Conservation (phyloP, 2,329 filamentous ascomycete genomes). For the Fusarium sp. region DNA sequence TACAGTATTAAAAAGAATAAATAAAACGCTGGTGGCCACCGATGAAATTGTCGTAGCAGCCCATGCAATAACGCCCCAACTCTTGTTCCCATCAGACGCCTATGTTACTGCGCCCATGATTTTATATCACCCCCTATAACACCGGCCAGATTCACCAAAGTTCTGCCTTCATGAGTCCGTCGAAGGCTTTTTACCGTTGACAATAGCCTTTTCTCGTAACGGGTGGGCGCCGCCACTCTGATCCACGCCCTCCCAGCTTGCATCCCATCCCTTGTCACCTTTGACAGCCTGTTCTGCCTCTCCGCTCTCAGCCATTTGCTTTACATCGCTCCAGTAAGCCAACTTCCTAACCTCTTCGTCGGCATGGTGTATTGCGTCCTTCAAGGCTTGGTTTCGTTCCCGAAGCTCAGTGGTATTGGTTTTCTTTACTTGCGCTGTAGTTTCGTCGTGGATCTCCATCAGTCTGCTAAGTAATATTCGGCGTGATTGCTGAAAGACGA, state of each 20-base stretch:
- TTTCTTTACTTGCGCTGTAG: slow-evolving; percentile 53
- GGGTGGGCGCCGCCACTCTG: slow-evolving; percentile 62
- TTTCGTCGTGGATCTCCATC: slow-evolving; percentile 66
- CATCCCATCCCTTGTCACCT: slow-evolving; percentile 51
- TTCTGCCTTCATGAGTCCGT: not conserved
- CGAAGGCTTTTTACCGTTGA: slow-evolving; percentile 40
- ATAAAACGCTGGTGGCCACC: not conserved
- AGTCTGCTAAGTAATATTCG: slow-evolving; percentile 79
- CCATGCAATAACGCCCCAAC: slow-evolving; percentile 29
- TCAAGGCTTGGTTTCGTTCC: slow-evolving; percentile 73
- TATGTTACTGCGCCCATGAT: not conserved
- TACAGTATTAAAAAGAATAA: not conserved
- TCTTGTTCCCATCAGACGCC: slow-evolving; percentile 5
- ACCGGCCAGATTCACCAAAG: not conserved
- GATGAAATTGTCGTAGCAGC: not conserved
- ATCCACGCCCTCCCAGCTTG: slow-evolving; percentile 64
- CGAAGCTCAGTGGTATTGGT: slow-evolving; percentile 51
- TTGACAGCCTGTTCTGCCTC: slow-evolving; percentile 60
- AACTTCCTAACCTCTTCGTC: slow-evolving; percentile 83
- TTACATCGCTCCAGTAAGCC: slow-evolving; percentile 90
- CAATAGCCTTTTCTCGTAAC: slow-evolving; percentile 32
- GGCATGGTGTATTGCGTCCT: slow-evolving; percentile 78
- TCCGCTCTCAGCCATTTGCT: slow-evolving; percentile 70
- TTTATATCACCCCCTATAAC: slow-evolving; percentile 1
- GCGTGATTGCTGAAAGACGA: slow-evolving; percentile 91